These are phyloP conservation scores for Aspergillus proliferans DNA, from an alignment of 2,329 filamentous ascomycete genomes.

Conservation along the genomic window DNA sequence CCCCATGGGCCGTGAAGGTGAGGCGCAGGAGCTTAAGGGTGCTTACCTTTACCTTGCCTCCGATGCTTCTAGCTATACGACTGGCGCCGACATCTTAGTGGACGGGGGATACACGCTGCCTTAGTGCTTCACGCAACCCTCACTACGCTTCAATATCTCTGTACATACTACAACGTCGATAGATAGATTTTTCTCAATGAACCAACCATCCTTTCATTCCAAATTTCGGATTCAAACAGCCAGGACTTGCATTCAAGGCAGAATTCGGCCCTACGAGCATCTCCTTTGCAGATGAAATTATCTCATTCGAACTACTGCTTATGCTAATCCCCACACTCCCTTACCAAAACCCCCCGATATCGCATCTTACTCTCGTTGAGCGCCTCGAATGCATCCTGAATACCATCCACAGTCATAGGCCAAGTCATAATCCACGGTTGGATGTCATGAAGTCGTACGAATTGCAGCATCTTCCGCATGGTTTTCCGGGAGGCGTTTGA, in stretches of 20 bases:
- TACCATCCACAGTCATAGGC: conserved; percentile 46
- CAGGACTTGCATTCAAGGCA: no score
- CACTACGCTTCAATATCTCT: no score
- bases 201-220: no score
- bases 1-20: conserved; percentile 70
- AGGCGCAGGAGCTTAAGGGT: conserved; percentile 70
- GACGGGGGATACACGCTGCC: conserved; percentile 61
- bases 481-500: conserved; percentile 57
- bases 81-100: conserved; percentile 65
- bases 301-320: background rate
- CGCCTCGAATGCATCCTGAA: conserved; percentile 42
- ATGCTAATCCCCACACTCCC: conserved; percentile 10
- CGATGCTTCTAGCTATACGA: conserved; percentile 80
- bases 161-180: no score
- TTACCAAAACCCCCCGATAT: conserved; percentile 43
- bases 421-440: conserved; percentile 61
- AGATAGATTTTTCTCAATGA: no score
- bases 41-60: conserved; percentile 78
- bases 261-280: no score
- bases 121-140: background rate
- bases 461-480: conserved; percentile 58
- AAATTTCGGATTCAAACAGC: no score
- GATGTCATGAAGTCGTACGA: conserved; percentile 54
- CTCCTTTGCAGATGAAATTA: no score
- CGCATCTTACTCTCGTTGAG: conserved; percentile 40